These are phyloP conservation scores for Globisporangium cylindrosporum DNA, from an alignment of 352 stramenopile genomes.

Conservation along the genomic window DNA sequence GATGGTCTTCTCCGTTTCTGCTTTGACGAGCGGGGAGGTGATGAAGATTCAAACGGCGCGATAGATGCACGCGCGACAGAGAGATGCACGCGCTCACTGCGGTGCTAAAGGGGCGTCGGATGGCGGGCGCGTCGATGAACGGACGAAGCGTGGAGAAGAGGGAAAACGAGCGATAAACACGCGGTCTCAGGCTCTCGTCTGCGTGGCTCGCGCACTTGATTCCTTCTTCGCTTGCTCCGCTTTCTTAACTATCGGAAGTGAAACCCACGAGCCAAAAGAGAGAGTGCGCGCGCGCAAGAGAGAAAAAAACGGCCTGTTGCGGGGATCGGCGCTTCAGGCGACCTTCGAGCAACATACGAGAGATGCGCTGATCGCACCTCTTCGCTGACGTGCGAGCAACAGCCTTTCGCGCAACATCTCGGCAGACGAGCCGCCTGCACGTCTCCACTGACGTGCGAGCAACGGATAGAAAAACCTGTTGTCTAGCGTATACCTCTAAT, in stretches of 20 bases:
- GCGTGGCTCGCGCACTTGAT: slow-evolving; percentile 6
- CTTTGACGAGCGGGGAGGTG: background rate
- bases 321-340: slow-evolving; percentile 11
- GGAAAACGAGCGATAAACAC: background rate
- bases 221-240: background rate
- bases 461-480: background rate
- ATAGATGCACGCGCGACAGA: background rate
- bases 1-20: background rate
- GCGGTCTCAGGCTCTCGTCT: background rate
- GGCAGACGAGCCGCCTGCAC: background rate
- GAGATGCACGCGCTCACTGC: background rate
- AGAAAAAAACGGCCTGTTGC: slow-evolving; percentile 16
- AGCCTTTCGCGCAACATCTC: slow-evolving; percentile 21
- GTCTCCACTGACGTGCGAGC: background rate
- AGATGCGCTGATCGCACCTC: background rate
- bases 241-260: slow-evolving; percentile 5
- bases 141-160: background rate
- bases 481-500: background rate
- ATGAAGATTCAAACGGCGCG: background rate
- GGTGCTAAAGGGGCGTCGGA: background rate
- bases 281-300: background rate
- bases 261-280: slow-evolving; percentile 5
- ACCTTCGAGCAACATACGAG: slow-evolving; percentile 19
- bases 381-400: background rate
- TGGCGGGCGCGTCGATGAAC: background rate